Base-by-base conservation (phyloP, 1,139 yeast species). In the Hemisphaericaspora xylanilytica region DNA sequence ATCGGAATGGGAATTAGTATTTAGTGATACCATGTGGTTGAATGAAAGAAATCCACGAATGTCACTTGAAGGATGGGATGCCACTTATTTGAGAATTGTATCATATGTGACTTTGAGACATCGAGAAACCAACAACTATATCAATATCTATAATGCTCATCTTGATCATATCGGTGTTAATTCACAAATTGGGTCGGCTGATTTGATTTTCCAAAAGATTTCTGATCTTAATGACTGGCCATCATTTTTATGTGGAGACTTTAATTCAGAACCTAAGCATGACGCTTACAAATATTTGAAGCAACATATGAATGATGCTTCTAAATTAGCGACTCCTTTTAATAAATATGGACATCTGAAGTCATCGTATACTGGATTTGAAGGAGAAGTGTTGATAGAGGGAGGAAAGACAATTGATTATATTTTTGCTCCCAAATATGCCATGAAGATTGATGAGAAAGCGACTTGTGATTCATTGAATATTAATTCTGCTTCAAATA, bases 121-220 rank as follows among this genome's bases (percentile, higher is more conserved):
- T 41, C 52, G 44, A 29, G 40, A 42, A 0, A 55, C 65, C 1
- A 54, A 51, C 3, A 59, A 61, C 33, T 51, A 54, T 36, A 42
- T 63, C 15, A 76, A 76, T 45, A 65, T 76, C 20, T 75, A 73
- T 57, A 75, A 76, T 52, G 78, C 84, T 12, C 85, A 79, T 54
- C 68, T 78, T 50, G 85, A 80, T 51, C 81, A 78, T 46, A 51
- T 59, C 33, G 85, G 85, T 1, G 56, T 45, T 2, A 48, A 44
- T 7, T 79, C 84, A 2, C 56, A 82, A 32, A 51, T 59, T 24
- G 67, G 75, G 44, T 67, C 78, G 30, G 74, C 79, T 11, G 57
- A 66, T 43, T 57, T 78, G 38, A 73, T 78, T 35, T 58, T 69
- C 7, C 55, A 64, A 13, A 63, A 60, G 39, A 68, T 73, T 56